Conservation (phyloP, 108 stramenopile species). For the Bacterosira constricta region DNA sequence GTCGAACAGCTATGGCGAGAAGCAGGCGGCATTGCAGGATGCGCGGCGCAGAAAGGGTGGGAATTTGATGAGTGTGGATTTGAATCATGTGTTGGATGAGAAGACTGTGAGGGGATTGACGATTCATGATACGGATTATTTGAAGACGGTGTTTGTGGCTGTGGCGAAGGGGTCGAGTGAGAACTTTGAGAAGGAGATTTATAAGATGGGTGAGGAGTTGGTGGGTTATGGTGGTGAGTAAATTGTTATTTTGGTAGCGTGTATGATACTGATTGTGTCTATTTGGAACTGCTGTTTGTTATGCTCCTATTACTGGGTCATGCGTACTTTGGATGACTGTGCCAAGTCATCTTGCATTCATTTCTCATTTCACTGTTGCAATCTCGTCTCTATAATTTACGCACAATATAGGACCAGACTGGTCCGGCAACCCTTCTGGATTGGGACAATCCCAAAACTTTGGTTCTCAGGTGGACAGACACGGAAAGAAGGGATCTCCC, state of each 20-base stretch:
- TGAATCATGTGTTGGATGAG: slow-evolving; percentile 86
- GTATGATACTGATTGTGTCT: too few relatives aligned
- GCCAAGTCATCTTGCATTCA: too few relatives aligned
- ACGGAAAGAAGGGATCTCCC: slow-evolving; percentile 87
- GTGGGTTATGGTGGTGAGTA: slow-evolving; percentile 84
- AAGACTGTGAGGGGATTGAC: slow-evolving; percentile 72
- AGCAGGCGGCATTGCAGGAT: slow-evolving; percentile 70
- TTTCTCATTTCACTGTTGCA: too few relatives aligned
- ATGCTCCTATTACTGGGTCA: too few relatives aligned
- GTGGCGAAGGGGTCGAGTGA: slow-evolving; percentile 72
- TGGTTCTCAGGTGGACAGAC: slow-evolving; percentile 80
- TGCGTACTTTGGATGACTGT: too few relatives aligned
- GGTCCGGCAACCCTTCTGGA: slow-evolving; percentile 68
- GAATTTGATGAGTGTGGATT: slow-evolving; percentile 78
- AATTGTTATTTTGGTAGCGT: not conserved
- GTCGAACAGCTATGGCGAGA: slow-evolving; percentile 82
- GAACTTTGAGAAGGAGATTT: slow-evolving; percentile 66
- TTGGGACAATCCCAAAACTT: slow-evolving; percentile 73
- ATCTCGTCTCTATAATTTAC: not conserved
- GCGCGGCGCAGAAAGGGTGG: slow-evolving; percentile 81
- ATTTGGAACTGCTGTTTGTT: too few relatives aligned
- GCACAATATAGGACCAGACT: slow-evolving; percentile 67
- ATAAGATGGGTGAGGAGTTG: slow-evolving; percentile 72
- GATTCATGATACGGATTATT: slow-evolving; percentile 86
- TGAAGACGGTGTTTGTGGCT: slow-evolving; percentile 90